Evolutionary conservation across 202 grass and related monocot species (phyloP), one percentile per base, ranked within the genome.

Genomic region (Musa balbisiana): DNA sequence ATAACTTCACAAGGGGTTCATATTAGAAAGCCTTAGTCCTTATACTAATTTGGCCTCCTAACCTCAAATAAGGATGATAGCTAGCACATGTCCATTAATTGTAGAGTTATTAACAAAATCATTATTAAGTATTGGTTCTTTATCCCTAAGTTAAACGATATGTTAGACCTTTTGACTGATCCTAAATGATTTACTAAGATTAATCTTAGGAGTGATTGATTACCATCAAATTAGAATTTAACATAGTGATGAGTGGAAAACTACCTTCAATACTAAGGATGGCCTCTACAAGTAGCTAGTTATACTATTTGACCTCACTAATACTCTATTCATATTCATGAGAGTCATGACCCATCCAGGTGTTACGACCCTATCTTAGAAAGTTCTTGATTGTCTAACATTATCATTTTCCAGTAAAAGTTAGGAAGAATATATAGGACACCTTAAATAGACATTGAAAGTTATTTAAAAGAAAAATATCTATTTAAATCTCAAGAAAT

Each of bases 351-450:
- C 62, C 19, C 29, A 81, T 52, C 19, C n/a, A 81, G 3, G 0
- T 81, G 0, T 16, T 81, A 20, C 1, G 55, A 25, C 33, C 55
- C 8, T 74, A 63, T 25, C 9, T 81, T 10, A 11, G 53, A 15
- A 53, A 62, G 27, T 81, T 81, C 1, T 3, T 69, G 14, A 51
- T 79, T 24, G 43, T 79, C 10, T 79, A 67, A 81, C 23, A 81
- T 81, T 11, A 29, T 81, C 15, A 64, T 29, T 81, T 1, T 81
- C 53, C 3, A 65, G 24, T 19, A 17, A 9, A 20, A 64, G 8
- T 3, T 52, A 17, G 69, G 26, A 9, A 27, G 27, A 81, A 22
- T 58, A 75, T n/a, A 8, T 74, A 19, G 1, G 25, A 4, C 71
- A 81, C 74, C 17, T 67, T 10, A 73, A 0, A 52, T 49, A 49